Evolutionary conservation across 1,284 basidiomycete genomes (phyloP).

Genomic region (Trametes versicolor): DNA sequence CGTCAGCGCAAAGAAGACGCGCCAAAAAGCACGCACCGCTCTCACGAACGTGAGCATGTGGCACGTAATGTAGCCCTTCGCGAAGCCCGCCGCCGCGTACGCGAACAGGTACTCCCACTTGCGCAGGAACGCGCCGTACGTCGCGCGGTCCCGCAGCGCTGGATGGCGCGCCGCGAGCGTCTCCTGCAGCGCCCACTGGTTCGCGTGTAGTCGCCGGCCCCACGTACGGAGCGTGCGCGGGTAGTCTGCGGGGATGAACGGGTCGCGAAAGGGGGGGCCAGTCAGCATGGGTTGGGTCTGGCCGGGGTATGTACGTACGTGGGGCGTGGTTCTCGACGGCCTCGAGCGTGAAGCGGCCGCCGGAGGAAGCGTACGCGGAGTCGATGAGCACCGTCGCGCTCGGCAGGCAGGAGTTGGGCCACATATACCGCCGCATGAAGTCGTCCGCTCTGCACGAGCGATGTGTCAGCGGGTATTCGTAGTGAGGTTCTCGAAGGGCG

Average conservation of each 20-base stretch:
- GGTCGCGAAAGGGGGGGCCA: constrained; percentile 14
- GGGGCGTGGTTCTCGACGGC: constrained; percentile 89
- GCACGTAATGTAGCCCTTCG: constrained; percentile 79
- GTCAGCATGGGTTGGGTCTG: neutral
- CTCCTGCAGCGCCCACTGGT: constrained; percentile 60
- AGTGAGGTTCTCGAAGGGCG: neutral
- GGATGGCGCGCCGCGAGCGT: constrained; percentile 66
- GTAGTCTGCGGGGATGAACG: constrained; percentile 64
- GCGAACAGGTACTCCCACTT: constrained; percentile 85
- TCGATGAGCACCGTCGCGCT: constrained; percentile 80
- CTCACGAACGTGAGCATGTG: constrained; percentile 67
- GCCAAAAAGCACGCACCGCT: constrained; percentile 35
- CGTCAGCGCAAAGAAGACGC: neutral
- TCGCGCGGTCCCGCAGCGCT: constrained; percentile 56
- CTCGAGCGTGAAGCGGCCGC: constrained; percentile 84
- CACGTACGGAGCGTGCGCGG: constrained; percentile 91
- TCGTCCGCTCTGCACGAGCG: constrained; percentile 70
- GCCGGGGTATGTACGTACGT: constrained; percentile 54
- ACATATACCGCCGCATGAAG: constrained; percentile 92
- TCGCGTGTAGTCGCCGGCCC: constrained; percentile 76
- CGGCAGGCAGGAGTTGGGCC: constrained; percentile 91
- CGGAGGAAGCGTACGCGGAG: constrained; percentile 69
- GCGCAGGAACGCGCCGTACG: constrained; percentile 72
- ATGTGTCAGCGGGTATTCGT: neutral
- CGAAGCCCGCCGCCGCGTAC: constrained; percentile 79